A percentile compares a stretch with the other conserved stretches of the same genome.
These are phyloP conservation scores for Aspergillaceae sp. DNA, from an alignment of 2,329 filamentous ascomycete genomes.

Conservation along the genomic window DNA sequence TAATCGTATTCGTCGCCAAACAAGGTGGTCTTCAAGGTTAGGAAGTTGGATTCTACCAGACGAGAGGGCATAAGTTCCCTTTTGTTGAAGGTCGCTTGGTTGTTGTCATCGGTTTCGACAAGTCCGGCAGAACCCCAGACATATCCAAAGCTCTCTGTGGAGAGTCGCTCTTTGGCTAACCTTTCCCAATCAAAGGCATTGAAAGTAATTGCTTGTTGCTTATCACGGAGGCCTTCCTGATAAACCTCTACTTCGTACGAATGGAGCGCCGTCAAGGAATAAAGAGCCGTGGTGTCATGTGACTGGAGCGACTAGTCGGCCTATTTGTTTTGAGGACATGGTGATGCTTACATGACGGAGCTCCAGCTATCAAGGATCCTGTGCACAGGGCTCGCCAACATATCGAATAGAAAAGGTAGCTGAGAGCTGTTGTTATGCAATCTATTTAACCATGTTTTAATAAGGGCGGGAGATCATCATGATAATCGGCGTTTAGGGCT, in stretches of 20 bases:
- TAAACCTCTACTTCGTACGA: not conserved
- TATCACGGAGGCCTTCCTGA: not conserved
- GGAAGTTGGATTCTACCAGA: slow-evolving; percentile 27
- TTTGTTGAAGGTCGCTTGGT: slow-evolving; percentile 21
- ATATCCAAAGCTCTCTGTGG: slow-evolving; percentile 48
- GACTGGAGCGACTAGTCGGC: too few relatives aligned
- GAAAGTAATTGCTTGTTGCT: slow-evolving; percentile 39
- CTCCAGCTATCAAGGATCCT: too few relatives aligned
- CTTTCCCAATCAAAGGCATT: slow-evolving; percentile 47
- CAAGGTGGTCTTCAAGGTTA: slow-evolving; percentile 41
- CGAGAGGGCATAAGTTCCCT: slow-evolving; percentile 21
- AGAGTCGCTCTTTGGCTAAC: slow-evolving; percentile 43
- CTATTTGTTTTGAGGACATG: too few relatives aligned
- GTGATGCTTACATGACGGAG: too few relatives aligned
- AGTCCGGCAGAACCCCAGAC: slow-evolving; percentile 48
- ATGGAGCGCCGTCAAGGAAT: not conserved
- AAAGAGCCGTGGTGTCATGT: too few relatives aligned
- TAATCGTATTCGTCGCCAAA: slow-evolving; percentile 42
- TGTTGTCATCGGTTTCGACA: slow-evolving; percentile 23
- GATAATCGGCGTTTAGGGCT: too few relatives aligned
- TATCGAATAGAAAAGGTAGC: too few relatives aligned
- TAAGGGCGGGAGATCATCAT: too few relatives aligned
- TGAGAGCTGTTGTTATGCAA: too few relatives aligned
- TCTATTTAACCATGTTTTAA: too few relatives aligned
- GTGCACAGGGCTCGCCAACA: too few relatives aligned